Evolutionary conservation across 1,284 basidiomycete genomes (phyloP).

Genomic region (Ceratobasidium sp.): DNA sequence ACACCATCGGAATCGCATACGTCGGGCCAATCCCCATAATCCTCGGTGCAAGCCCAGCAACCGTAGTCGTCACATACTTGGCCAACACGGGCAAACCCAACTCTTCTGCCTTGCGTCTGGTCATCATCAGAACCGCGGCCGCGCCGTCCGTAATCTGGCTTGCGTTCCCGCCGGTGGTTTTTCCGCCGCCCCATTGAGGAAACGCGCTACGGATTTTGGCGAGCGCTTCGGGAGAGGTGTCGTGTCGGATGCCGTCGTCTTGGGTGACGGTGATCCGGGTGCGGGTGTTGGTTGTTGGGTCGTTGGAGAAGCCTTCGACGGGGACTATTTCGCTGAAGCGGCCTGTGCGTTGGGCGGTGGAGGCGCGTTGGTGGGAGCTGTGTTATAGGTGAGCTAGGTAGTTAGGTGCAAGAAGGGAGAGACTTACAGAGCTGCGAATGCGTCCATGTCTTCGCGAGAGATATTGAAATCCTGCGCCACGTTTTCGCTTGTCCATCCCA

Average conservation of each 20-base stretch:
- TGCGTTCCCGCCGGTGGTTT: slow-evolving; percentile 91
- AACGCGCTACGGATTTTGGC: slow-evolving; percentile 81
- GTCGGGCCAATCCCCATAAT: slow-evolving; percentile 88
- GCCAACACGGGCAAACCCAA: slow-evolving; percentile 80
- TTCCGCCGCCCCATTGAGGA: slow-evolving; percentile 84
- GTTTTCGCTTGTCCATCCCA: slow-evolving; percentile 91
- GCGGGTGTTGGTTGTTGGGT: slow-evolving; percentile 64
- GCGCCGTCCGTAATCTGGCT: slow-evolving; percentile 89
- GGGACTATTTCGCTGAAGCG: slow-evolving; percentile 86
- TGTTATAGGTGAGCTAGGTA: neutral
- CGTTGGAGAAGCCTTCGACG: slow-evolving; percentile 64
- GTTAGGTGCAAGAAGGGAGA: slow-evolving; percentile 62
- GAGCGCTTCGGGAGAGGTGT: slow-evolving; percentile 77
- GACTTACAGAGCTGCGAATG: slow-evolving; percentile 72
- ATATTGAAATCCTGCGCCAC: slow-evolving; percentile 84
- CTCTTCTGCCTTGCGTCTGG: slow-evolving; percentile 83
- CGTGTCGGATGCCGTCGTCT: slow-evolving; percentile 87
- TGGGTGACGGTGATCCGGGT: slow-evolving; percentile 71
- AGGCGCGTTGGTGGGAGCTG: slow-evolving; percentile 80
- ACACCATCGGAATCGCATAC: slow-evolving; percentile 77
- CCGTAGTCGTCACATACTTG: slow-evolving; percentile 81
- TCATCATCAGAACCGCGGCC: slow-evolving; percentile 88
- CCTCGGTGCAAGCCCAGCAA: slow-evolving; percentile 79
- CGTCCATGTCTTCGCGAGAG: slow-evolving; percentile 86
- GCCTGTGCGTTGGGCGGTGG: slow-evolving; percentile 71